A percentile compares a stretch with the other conserved stretches of the same genome.
Evolutionary conservation across 2,329 filamentous ascomycete species (phyloP).

Genomic region (Mollisia scopiformis): DNA sequence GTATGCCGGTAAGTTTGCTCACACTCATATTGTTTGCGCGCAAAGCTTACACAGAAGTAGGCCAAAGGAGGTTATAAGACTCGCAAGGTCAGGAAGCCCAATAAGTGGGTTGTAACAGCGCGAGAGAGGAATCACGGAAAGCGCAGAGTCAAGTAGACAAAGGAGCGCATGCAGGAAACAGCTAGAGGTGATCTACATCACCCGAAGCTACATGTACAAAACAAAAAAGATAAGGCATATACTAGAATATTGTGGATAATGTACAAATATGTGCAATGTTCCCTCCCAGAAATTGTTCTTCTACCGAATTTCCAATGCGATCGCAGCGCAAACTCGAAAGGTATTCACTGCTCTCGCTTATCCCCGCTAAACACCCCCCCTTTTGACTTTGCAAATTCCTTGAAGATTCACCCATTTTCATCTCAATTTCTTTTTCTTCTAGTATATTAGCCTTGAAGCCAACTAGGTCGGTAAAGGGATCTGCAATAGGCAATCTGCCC

Average conservation of each 20-base stretch:
- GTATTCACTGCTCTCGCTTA: background rate
- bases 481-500: too few relatives aligned
- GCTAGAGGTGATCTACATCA: background rate
- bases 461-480: too few relatives aligned
- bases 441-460: too few relatives aligned
- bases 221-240: background rate
- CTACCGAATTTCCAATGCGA: background rate
- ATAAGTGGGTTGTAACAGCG: constrained; percentile 87
- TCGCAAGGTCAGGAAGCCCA: constrained; percentile 82
- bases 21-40: background rate
- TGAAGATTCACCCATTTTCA: too few relatives aligned
- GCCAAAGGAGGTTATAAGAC: constrained; percentile 93
- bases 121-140: constrained; percentile 90
- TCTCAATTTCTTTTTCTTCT: background rate
- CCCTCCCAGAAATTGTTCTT: background rate
- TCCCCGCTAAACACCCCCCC: background rate
- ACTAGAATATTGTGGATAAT: background rate
- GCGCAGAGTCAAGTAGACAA: constrained; percentile 66
- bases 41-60: constrained; percentile 43
- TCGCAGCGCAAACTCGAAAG: background rate
- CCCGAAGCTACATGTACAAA: background rate
- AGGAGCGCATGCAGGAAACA: background rate
- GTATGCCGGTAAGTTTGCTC: constrained; percentile 74
- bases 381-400: background rate
- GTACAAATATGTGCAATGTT: too few relatives aligned